Conservation (phyloP, 2,329 filamentous ascomycete species). For the Aspergillus versicolor region DNA sequence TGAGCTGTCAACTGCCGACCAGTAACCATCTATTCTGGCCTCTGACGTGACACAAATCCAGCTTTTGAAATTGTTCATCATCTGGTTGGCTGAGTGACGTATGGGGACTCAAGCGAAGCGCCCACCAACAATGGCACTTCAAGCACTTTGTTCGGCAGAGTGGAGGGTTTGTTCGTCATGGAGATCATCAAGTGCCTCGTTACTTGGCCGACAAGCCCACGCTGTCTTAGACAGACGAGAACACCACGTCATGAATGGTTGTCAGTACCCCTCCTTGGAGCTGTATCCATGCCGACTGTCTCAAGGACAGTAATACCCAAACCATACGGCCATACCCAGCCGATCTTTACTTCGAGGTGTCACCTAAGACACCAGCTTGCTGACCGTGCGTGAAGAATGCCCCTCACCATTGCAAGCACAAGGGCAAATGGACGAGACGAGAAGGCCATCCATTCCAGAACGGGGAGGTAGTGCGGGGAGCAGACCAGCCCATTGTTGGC, state of each 20-base stretch:
- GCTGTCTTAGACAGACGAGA: not conserved
- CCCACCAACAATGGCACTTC: conserved; percentile 1
- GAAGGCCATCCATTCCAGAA: not conserved
- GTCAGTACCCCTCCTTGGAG: not conserved
- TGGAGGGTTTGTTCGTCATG: not conserved
- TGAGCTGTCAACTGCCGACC: not conserved
- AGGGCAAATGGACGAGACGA: not conserved
- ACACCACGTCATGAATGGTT: not conserved
- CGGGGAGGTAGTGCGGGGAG: not conserved
- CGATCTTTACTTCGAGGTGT: not conserved
- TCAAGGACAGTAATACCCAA: not conserved
- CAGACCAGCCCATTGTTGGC: not conserved
- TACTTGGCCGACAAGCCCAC: not conserved
- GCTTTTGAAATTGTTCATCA: not conserved
- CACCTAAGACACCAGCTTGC: not conserved
- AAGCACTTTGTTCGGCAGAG: not conserved
- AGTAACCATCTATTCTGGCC: not conserved
- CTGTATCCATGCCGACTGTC: not conserved
- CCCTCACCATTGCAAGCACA: not conserved
- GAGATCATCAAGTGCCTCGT: not conserved
- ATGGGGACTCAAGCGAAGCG: not conserved
- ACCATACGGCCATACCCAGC: not conserved
- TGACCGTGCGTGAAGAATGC: not conserved
- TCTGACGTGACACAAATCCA: not conserved
- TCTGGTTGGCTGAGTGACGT: conserved; percentile 5